Evolutionary conservation across 345 rosid genomes (phyloP), one percentile per base, ranked within the genome.

Genomic region (Citrus mangshanensis): DNA sequence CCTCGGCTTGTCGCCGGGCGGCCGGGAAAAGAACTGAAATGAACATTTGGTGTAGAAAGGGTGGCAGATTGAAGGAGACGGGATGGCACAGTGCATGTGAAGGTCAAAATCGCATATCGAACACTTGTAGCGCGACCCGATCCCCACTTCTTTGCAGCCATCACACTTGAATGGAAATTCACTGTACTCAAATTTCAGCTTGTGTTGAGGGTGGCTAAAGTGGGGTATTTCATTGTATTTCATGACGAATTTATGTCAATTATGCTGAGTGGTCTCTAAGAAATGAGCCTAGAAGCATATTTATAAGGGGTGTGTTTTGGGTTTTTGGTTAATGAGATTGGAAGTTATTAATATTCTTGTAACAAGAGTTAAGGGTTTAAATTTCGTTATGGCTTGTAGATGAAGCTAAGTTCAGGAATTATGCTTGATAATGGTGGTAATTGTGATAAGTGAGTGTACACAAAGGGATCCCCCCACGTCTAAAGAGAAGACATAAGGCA

Each of bases 131-230:
- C 91, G 87, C 1, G 97, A 91, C 9, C 99, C 99, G 3, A 96
- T 92, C 4, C 98, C 98, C 0, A 88, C 93, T 83, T 96, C 98
- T 77, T 91, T 92, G 94, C 98, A 96, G 1, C 98, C 98, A 16
- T 96, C 97, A 46, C 99, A 96, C 84, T 89, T 91, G 92, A 93
- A 96, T 1, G 98, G 99, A 70, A 76, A 69, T 81, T 96, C 93
- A 4, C 88, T 84, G 89, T 79, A 79, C 80, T 89, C 93, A 18
- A 87, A 86, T 66, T 82, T 88, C 5, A 94, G 91, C 67, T 76
- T 76, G 89, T 96, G 99, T 28, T 89, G 85, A 3, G 98, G 87
- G 77, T 95, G 99, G 87, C 91, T 89, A 70, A 87, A 93, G 78
- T 94, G 97, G 28, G 88, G 79, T 73, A 94, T 92, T 56, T 90